phyloP scores from a whole-genome alignment of 2,329 filamentous ascomycete species.

The Aspergillus texensis region DNA sequence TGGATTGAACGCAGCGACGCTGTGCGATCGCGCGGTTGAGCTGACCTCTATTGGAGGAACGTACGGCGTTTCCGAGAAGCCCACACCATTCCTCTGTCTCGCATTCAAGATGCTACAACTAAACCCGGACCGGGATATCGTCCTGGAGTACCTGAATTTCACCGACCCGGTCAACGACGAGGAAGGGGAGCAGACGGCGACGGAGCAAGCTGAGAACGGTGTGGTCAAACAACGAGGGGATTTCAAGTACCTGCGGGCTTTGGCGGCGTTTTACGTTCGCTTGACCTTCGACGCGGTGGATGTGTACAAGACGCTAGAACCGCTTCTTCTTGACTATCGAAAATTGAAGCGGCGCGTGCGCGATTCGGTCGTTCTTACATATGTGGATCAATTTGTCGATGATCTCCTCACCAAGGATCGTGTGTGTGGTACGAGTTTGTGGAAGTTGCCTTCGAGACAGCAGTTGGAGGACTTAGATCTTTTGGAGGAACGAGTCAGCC shows the following conservation, averaged over 20 bases:
- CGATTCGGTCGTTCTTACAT: slow-evolving; percentile 74
- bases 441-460: slow-evolving; percentile 83
- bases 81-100: slow-evolving; percentile 87
- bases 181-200: slow-evolving; percentile 24
- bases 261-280: slow-evolving; percentile 92
- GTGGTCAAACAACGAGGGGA: slow-evolving; percentile 44
- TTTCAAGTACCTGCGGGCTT: slow-evolving; percentile 78
- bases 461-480: slow-evolving; percentile 86
- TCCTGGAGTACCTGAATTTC: slow-evolving; percentile 77
- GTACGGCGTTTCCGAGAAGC: slow-evolving; percentile 79
- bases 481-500: slow-evolving; percentile 81
- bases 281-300: slow-evolving; percentile 81
- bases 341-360: slow-evolving; percentile 80
- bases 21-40: slow-evolving; percentile 87
- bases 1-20: slow-evolving; percentile 77
- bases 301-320: slow-evolving; percentile 79
- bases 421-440: slow-evolving; percentile 87
- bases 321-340: slow-evolving; percentile 76
- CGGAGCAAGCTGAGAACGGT: slow-evolving; percentile 27
- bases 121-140: slow-evolving; percentile 74
- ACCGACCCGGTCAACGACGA: slow-evolving; percentile 68
- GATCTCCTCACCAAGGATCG: slow-evolving; percentile 86
- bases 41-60: slow-evolving; percentile 86
- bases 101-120: slow-evolving; percentile 94
- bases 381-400: slow-evolving; percentile 91